Evolutionary conservation across 495 filamentous ascomycete genomes (phyloP), one percentile per base, ranked within the genome.

Genomic region (Annulohypoxylon maeteangense): DNA sequence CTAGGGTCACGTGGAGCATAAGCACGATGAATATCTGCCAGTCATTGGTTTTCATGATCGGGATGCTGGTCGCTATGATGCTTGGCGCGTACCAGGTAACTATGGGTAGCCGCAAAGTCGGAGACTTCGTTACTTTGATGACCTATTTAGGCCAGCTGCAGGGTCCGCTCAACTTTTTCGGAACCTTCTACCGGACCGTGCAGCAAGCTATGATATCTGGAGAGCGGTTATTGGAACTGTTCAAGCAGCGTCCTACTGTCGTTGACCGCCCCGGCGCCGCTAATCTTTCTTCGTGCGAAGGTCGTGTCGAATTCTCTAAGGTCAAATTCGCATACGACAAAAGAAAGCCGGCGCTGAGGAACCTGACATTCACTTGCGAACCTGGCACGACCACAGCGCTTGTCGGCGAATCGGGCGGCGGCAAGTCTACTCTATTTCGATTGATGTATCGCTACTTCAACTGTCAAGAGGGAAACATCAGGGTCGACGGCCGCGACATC

Each of bases 131-230:
- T 7, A 80, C 83, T 2, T 82, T 98, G 58, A 83, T 98, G 65
- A 91, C 91, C 4, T 99, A 98, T 81, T 93, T 98, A 85, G 90
- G 88, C 29, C 95, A 99, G 78, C 84, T 99, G 31, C 94, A 97
- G 79, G 90, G 89, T 0, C 95, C 95, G 7, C 85, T 99, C 72
- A 97, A 97, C 79, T 99, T 96, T 85, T 98, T 99, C 80, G 95
- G 96, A 55, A 95, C 95, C 0, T 98, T 99, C 80, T 99, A 98
- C 78, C 88, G 95, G 38, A 95, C 93, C 64, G 95, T 98, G 20
- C 95, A 98, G 80, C 93, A 93, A 36, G 92, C 94, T 56, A 90
- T 99, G 91, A 98, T 99, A 75, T 98, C 97, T 68, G 93, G 93
- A 7, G 95, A 99, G 82, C 89, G 95, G 2, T 89, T 98, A 81